phyloP scores from a whole-genome alignment of 2,329 filamentous ascomycete species.

The Fusarium temperatum region DNA sequence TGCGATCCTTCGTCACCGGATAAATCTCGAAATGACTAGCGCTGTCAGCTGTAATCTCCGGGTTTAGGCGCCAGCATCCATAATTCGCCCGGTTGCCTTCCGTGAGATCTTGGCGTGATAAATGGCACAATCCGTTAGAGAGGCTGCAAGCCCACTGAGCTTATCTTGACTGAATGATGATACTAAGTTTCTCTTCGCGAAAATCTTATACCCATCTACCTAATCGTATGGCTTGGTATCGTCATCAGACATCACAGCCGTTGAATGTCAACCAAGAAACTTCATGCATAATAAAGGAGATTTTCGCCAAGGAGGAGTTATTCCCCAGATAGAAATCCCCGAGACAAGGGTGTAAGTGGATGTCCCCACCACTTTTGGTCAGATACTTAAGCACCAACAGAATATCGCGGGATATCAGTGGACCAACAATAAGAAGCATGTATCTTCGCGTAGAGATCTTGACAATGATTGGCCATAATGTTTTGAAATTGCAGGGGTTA shows the following conservation, averaged over 20 bases:
- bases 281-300: not conserved
- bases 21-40: not conserved
- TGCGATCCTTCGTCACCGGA: not conserved
- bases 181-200: rapidly evolving
- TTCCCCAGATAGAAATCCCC: not conserved
- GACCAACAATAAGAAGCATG: not conserved
- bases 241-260: rapidly evolving
- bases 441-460: rapidly evolving
- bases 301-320: not conserved
- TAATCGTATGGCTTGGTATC: not conserved
- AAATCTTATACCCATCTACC: rapidly evolving
- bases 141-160: not conserved
- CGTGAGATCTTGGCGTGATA: not conserved
- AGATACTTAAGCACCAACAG: not conserved
- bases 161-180: not conserved
- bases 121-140: not conserved
- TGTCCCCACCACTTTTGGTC: rapidly evolving
- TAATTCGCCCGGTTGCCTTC: not conserved
- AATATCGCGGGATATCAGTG: rapidly evolving
- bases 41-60: not conserved
- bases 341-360: not conserved
- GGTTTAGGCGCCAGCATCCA: not conserved
- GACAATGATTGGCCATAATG: not conserved
- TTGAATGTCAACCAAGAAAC: no score
- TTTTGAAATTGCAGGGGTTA: not conserved